Evolutionary conservation across 1,284 basidiomycete species (phyloP).

Genomic region (Coniophora puteana): DNA sequence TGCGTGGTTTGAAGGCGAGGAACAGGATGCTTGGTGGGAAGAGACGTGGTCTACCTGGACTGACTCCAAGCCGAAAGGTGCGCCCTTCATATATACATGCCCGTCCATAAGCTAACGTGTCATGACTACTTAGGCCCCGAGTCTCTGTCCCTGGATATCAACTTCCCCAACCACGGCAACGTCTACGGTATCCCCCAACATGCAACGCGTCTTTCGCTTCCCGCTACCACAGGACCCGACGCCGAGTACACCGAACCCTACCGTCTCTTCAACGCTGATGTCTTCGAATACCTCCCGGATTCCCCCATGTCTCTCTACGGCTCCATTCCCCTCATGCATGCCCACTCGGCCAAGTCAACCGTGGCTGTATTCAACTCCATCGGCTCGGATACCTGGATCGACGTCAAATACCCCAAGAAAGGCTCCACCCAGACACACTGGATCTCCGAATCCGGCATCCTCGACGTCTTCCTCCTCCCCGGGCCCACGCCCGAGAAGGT

Average conservation of each 20-base stretch:
- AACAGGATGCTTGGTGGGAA: slow-evolving; percentile 84
- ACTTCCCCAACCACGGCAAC: slow-evolving; percentile 86
- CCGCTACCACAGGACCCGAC: slow-evolving; percentile 73
- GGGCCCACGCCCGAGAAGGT: slow-evolving; percentile 81
- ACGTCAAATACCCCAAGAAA: slow-evolving; percentile 47
- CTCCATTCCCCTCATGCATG: slow-evolving; percentile 90
- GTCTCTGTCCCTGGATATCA: slow-evolving; percentile 88
- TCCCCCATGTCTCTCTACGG: slow-evolving; percentile 93
- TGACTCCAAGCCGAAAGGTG: slow-evolving; percentile 95
- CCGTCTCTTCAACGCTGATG: slow-evolving; percentile 93
- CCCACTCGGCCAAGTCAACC: slow-evolving; percentile 81
- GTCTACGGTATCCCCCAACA: slow-evolving; percentile 98
- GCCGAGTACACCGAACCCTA: slow-evolving; percentile 87
- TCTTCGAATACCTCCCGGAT: slow-evolving; percentile 94
- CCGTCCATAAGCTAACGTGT: slow-evolving; percentile 4
- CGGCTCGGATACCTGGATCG: slow-evolving; percentile 94
- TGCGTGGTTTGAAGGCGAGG: slow-evolving; percentile 86
- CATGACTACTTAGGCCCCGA: slow-evolving; percentile 71
- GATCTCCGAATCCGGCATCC: slow-evolving; percentile 95
- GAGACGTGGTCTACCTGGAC: slow-evolving; percentile 85
- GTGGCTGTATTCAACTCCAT: slow-evolving; percentile 92
- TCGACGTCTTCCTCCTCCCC: slow-evolving; percentile 92
- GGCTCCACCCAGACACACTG: slow-evolving; percentile 84
- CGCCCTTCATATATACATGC: slow-evolving; percentile 9
- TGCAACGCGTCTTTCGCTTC: slow-evolving; percentile 87